Evolutionary conservation across 2,329 filamentous ascomycete genomes (phyloP).

Genomic region (Xylaria sp.): DNA sequence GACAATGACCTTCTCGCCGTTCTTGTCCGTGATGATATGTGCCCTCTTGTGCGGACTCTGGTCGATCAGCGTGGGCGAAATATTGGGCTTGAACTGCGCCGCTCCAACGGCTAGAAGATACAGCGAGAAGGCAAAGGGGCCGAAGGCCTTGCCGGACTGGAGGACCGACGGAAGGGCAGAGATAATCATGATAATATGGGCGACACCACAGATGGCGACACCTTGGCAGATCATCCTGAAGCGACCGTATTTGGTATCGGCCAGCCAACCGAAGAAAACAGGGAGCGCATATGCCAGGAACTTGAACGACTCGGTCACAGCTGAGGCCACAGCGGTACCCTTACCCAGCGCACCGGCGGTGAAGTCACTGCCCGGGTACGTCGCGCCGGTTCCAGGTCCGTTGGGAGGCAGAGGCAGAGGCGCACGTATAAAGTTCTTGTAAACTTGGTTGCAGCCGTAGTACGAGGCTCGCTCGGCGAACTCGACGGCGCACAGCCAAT

Average conservation of each 20-base stretch:
- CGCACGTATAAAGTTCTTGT: slow-evolving; percentile 65
- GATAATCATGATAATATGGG: slow-evolving; percentile 52
- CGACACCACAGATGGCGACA: slow-evolving; percentile 50
- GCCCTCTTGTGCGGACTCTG: slow-evolving; percentile 69
- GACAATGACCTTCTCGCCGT: slow-evolving; percentile 72
- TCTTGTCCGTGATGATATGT: slow-evolving; percentile 61
- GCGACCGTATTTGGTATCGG: slow-evolving; percentile 56
- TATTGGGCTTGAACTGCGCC: slow-evolving; percentile 76
- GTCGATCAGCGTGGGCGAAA: slow-evolving; percentile 75
- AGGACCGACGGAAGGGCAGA: slow-evolving; percentile 53
- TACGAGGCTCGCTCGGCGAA: slow-evolving; percentile 64
- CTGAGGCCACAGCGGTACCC: slow-evolving; percentile 60
- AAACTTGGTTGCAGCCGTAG: slow-evolving; percentile 61
- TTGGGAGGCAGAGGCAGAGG: slow-evolving; percentile 61
- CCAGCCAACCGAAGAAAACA: slow-evolving; percentile 55
- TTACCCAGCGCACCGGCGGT: slow-evolving; percentile 62
- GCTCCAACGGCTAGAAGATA: slow-evolving; percentile 69
- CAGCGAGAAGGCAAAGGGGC: slow-evolving; percentile 70
- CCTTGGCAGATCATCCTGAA: slow-evolving; percentile 50
- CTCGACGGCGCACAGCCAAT: slow-evolving; percentile 61
- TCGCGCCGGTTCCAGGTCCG: slow-evolving; percentile 48
- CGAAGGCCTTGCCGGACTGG: slow-evolving; percentile 59
- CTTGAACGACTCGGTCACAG: slow-evolving; percentile 57
- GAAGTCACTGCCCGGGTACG: slow-evolving; percentile 42
- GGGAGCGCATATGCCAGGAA: slow-evolving; percentile 61